Base-by-base conservation (phyloP, 768 basidiomycete genomes). In the Pseudohyphozyma bogoriensis region DNA sequence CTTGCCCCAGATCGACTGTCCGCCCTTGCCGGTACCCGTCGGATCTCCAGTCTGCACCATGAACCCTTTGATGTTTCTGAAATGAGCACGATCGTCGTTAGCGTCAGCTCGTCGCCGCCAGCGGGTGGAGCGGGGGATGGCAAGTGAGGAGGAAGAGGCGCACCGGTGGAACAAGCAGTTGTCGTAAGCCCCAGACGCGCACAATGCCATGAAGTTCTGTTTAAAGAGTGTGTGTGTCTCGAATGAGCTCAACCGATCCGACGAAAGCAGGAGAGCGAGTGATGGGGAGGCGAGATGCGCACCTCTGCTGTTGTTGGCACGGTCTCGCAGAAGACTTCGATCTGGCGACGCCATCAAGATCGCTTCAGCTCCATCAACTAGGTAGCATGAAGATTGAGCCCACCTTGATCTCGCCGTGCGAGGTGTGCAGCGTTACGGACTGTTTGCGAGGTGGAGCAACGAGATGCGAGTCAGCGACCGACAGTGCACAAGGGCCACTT, bases 251-350 rank as follows among this genome's bases (percentile, higher is more conserved):
- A n/a, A n/a, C n/a, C n/a, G n/a, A n/a, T n/a, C n/a, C 29, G 26
- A n/a, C 20, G 1, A 18, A 36, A 51, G 26, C 47, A 46, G 62
- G 55, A 50, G 53, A 53, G 65, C 24, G 60, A n/a, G n/a, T n/a
- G n/a, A n/a, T n/a, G n/a, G 50, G 20, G 32, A 55, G 59, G 24
- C 29, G 51, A 47, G 24, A 52, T 45, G 55, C 69, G 28, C 64
- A 90, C 92, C 79, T 99, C 93, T 67, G 92, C 89, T 15, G 91
- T 79, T 74, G 90, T 89, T 28, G 95, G 95, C 24, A 90, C 87
- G 9, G 93, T 85, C 75, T 99, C 95, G 73, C 95, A 97, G 76
- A 97, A 97, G 16, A 99, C 73, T 75, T 99, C 95, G 63, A 97
- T 83, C 91, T 96, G 60, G 0, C 42, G 22, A 6, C 15, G 11